A percentile compares a stretch with the other conserved stretches of the same genome.
Evolutionary conservation across 441 rosid species (phyloP).

Genomic region (Monsonia emarginata): DNA sequence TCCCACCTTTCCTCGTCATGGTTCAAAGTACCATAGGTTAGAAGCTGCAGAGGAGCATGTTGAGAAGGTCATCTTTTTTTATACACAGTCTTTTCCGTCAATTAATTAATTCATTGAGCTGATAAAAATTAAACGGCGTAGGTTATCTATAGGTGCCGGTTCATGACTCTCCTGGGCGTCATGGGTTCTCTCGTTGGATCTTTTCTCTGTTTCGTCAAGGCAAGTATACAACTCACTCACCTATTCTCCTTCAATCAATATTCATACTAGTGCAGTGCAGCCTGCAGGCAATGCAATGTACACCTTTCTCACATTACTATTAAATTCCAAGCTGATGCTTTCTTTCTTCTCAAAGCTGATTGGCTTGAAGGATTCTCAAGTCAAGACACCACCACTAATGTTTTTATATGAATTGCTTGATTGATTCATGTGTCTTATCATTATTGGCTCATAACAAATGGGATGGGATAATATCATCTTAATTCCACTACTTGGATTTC

Average conservation of each 20-base stretch:
- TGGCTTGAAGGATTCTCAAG: too few relatives aligned
- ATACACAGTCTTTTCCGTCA: background rate
- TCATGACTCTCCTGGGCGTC: constrained; percentile 60
- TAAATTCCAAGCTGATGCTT: too few relatives aligned
- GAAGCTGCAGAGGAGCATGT: constrained; percentile 40
- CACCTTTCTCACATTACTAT: too few relatives aligned
- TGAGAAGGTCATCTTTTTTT: constrained; percentile 38
- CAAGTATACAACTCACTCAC: constrained; percentile 7
- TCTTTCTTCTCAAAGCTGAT: too few relatives aligned
- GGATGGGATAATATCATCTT: too few relatives aligned
- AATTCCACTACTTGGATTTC: background rate
- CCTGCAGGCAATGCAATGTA: too few relatives aligned
- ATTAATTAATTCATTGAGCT: background rate
- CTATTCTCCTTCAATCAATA: background rate
- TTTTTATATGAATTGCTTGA: background rate
- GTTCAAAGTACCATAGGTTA: background rate
- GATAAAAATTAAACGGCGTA: constrained; percentile 11
- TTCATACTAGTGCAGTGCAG: background rate
- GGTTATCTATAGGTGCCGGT: constrained; percentile 50
- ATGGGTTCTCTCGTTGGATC: constrained; percentile 57
- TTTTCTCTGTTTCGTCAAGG: constrained; percentile 55
- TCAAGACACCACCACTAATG: background rate
- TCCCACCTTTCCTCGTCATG: background rate
- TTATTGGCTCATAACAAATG: too few relatives aligned
- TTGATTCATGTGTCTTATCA: background rate